These are phyloP conservation scores for Pseudogymnoascus sp. DNA, from an alignment of 2,329 filamentous ascomycete genomes.

Conservation along the genomic window DNA sequence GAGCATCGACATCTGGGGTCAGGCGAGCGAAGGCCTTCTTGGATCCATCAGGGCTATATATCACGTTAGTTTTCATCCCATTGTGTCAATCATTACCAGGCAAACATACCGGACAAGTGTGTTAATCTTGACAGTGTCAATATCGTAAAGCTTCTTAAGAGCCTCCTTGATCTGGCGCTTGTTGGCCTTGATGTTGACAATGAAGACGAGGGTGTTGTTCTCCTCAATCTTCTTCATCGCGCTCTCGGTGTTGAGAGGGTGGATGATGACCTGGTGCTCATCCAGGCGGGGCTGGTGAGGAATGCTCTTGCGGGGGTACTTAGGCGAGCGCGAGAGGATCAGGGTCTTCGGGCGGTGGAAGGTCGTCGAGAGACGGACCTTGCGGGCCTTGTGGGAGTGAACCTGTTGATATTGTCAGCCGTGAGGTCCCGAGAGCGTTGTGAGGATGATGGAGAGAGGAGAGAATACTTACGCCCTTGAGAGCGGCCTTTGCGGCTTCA, in stretches of 20 bases:
- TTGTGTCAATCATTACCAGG: not conserved
- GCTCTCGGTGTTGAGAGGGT: conserved; percentile 98
- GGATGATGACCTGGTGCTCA: conserved; percentile 94
- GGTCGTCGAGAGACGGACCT: conserved; percentile 85
- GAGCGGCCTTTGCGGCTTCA: conserved; percentile 89
- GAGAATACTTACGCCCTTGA: conserved; percentile 76
- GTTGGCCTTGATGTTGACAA: conserved; percentile 95
- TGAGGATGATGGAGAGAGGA: conserved; percentile 39
- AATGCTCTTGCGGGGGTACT: conserved; percentile 95
- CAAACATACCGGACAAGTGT: conserved; percentile 81
- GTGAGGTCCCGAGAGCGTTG: not conserved
- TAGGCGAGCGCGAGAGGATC: conserved; percentile 79
- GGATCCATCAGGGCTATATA: conserved; percentile 74
- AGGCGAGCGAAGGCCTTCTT: conserved; percentile 99
- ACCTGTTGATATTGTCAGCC: conserved; percentile 41
- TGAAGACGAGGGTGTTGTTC: conserved; percentile 99
- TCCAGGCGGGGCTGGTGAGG: conserved; percentile 86
- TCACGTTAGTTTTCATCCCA: conserved; percentile 18
- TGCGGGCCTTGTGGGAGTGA: conserved; percentile 80
- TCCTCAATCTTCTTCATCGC: conserved; percentile 99
- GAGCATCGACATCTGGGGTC: conserved; percentile 92
- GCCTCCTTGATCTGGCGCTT: conserved; percentile 99
- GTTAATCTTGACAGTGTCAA: conserved; percentile 98
- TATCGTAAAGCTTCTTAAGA: conserved; percentile 98
- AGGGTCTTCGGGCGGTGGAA: conserved; percentile 99